Evolutionary conservation across 2,329 filamentous ascomycete species (phyloP).

Genomic region (Sporothrix curviconia): DNA sequence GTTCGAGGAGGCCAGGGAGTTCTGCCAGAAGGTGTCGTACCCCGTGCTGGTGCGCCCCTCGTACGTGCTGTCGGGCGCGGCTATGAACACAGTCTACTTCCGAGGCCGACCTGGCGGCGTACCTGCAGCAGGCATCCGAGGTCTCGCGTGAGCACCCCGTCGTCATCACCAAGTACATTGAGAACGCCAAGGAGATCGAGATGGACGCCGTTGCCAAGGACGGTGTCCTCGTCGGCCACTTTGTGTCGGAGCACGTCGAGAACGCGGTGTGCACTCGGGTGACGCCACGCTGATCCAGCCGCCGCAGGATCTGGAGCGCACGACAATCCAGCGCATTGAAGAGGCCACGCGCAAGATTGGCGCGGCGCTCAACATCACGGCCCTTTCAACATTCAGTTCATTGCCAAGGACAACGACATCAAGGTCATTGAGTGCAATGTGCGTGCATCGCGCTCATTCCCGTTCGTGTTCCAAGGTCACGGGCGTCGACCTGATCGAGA

Average conservation of each 20-base stretch:
- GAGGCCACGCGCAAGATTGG: slow-evolving; percentile 95
- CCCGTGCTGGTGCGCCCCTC: slow-evolving; percentile 93
- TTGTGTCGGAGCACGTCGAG: slow-evolving; percentile 97
- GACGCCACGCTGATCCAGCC: slow-evolving; percentile 93
- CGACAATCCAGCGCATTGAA: slow-evolving; percentile 85
- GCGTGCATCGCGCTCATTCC: slow-evolving; percentile 90
- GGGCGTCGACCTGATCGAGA: slow-evolving; percentile 94
- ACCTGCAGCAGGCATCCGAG: slow-evolving; percentile 82
- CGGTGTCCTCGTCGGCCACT: slow-evolving; percentile 86
- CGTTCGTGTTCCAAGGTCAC: slow-evolving; percentile 98
- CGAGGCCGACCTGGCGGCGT: slow-evolving; percentile 81
- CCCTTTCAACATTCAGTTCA: slow-evolving; percentile 98
- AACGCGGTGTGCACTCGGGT: slow-evolving; percentile 98
- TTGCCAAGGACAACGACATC: slow-evolving; percentile 98
- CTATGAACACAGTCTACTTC: slow-evolving; percentile 99
- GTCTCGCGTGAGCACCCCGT: slow-evolving; percentile 95
- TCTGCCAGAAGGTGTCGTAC: slow-evolving; percentile 84
- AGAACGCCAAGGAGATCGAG: slow-evolving; percentile 98
- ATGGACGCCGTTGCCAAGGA: slow-evolving; percentile 96
- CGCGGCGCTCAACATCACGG: slow-evolving; percentile 87
- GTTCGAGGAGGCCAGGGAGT: slow-evolving; percentile 79
- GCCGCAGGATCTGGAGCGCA: slow-evolving; percentile 82
- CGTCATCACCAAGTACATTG: slow-evolving; percentile 98
- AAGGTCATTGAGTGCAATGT: slow-evolving; percentile 99
- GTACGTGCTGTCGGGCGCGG: slow-evolving; percentile 92